phyloP scores from a whole-genome alignment of 192 early-diverging fungal genomes.

The Coemansia sp. region DNA sequence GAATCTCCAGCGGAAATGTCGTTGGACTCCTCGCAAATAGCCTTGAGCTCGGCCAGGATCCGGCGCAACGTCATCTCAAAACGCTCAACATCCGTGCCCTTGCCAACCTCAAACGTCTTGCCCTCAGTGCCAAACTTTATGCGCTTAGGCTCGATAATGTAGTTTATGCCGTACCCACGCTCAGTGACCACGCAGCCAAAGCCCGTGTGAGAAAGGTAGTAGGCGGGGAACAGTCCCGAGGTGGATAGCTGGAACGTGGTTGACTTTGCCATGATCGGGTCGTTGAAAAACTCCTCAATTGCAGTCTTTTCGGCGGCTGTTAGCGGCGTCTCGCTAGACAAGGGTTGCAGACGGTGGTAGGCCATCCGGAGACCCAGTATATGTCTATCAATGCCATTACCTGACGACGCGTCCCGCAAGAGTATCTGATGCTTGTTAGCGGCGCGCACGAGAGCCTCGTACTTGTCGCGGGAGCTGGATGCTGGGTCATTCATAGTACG shows the following conservation, averaged over 20 bases:
- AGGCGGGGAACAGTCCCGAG: slow-evolving; percentile 70
- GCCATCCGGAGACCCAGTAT: slow-evolving; percentile 72
- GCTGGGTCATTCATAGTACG: slow-evolving; percentile 59
- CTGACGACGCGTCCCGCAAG: slow-evolving; percentile 64
- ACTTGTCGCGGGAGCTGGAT: slow-evolving; percentile 23
- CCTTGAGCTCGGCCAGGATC: slow-evolving; percentile 22
- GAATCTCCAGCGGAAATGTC: slow-evolving; percentile 1
- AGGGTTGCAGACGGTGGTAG: slow-evolving; percentile 57
- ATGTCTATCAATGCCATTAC: slow-evolving; percentile 82
- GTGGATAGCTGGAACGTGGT: slow-evolving; percentile 75
- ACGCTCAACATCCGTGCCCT: slow-evolving; percentile 21
- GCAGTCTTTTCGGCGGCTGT: slow-evolving; percentile 11
- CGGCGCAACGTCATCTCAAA: slow-evolving; percentile 25
- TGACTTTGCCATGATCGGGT: slow-evolving; percentile 69
- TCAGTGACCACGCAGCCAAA: slow-evolving; percentile 82
- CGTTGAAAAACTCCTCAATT: slow-evolving; percentile 55
- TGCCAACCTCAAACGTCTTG: slow-evolving; percentile 51
- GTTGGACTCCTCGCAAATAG: slow-evolving; percentile 27
- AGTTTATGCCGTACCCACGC: slow-evolving; percentile 87
- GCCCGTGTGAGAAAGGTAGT: slow-evolving; percentile 72
- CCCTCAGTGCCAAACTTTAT: slow-evolving; percentile 83
- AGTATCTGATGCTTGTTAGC: slow-evolving; percentile 72
- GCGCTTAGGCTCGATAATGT: slow-evolving; percentile 62
- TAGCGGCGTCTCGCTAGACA: slow-evolving; percentile 15
- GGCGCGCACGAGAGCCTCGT: slow-evolving; percentile 63